Base-by-base conservation (phyloP, 352 stramenopile genomes). In the Phytophthora pisi region DNA sequence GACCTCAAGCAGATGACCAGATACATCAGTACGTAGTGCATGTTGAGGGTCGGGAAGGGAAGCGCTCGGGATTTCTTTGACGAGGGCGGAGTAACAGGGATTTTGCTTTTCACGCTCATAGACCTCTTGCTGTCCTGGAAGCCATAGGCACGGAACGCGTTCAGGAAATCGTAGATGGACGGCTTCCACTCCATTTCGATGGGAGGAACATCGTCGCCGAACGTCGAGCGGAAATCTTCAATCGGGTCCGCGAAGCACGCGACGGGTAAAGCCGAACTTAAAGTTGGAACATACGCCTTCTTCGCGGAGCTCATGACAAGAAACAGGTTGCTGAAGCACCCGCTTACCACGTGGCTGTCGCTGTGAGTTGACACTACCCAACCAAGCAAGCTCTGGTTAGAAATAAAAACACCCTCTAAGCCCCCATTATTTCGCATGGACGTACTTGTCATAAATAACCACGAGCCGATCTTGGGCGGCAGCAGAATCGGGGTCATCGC, bases 81-180 rank as follows among this genome's bases (percentile, higher is more conserved):
- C 31, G 72, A 65, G 3, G 66, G 70, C 2, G 74, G 73, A 23
- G 70, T 82, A 42, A 74, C 66, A 13, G 74, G 55, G 50, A 92
- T 90, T 73, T 93, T 92, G 68, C 79, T 92, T 63, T 90, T 86
- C 16, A 85, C 78, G 52, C 79, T 93, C 84, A 95, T 93, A 16
- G 84, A 92, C 7, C 87, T 81, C 60, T 95, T 95, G 57, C 77
- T 91, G 70, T 95, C 85, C 47, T 90, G 78, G 60, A 95, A 95
- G 5, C 87, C 87, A 49, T 90, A 95, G 15, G 78, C 75, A 10
- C 84, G 85, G 53, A 95, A 95, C 3, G 82, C 80, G 16, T 77
- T 84, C 9, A 95, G 71, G 57, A 95, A 93, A 51, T 95, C 80
- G 57, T 91, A 88, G 4, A 93, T 83, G 1, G 75, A 83, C 13